These are phyloP conservation scores for Debaryomyces robertsiae DNA, from an alignment of 1,139 yeast species.

Conservation along the genomic window DNA sequence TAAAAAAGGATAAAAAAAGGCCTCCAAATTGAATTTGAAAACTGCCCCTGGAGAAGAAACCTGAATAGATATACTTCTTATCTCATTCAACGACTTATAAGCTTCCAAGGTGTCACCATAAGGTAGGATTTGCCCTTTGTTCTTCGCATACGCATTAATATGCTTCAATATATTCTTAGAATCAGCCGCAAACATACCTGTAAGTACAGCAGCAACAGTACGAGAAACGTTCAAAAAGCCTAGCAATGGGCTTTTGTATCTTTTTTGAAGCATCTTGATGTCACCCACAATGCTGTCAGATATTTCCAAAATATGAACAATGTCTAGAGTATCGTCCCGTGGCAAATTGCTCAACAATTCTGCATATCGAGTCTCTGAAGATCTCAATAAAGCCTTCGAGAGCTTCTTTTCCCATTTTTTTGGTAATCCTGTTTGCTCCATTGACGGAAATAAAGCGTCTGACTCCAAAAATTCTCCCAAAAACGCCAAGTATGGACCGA, in stretches of 20 bases:
- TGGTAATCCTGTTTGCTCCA: conserved; percentile 41
- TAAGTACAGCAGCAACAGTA: conserved; percentile 57
- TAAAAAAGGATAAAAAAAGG: conserved; percentile 59
- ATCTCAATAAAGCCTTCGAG: conserved; percentile 48
- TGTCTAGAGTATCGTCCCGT: conserved; percentile 59
- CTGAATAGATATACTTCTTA: conserved; percentile 57
- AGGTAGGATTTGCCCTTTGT: conserved; percentile 42
- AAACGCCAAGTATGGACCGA: conserved; percentile 56
- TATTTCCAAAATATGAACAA: conserved; percentile 60
- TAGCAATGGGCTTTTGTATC: conserved; percentile 62
- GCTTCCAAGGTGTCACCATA: conserved; percentile 65
- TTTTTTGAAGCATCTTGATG: conserved; percentile 56
- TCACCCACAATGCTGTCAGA: conserved; percentile 57
- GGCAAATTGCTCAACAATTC: conserved; percentile 61
- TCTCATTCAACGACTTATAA: conserved; percentile 57
- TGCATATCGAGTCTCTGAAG: conserved; percentile 63
- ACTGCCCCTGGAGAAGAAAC: conserved; percentile 36
- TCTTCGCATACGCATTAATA: conserved; percentile 47
- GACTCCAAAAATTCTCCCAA: conserved; percentile 55
- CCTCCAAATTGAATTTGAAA: conserved; percentile 62
- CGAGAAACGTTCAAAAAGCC: conserved; percentile 59
- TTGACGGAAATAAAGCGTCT: conserved; percentile 45
- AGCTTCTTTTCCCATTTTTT: conserved; percentile 56
- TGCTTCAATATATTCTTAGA: conserved; percentile 61
- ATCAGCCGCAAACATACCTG: conserved; percentile 66